phyloP scores from a whole-genome alignment of 345 rosid genomes.

The Gossypium ekmanianum region DNA sequence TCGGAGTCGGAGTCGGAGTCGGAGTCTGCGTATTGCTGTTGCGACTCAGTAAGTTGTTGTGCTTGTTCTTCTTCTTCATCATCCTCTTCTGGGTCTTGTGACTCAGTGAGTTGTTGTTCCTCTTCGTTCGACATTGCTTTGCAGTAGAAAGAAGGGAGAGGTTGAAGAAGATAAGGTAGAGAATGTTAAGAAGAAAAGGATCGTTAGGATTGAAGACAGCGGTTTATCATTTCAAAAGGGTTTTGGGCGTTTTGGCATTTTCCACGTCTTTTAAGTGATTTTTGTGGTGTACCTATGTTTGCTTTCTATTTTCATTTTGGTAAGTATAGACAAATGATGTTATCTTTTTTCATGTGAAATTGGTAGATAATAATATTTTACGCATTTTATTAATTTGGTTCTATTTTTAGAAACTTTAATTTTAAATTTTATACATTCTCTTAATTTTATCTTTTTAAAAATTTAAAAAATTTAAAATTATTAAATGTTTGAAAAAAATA shows the following conservation, averaged over 20 bases:
- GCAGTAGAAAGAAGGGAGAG: conserved; percentile 14
- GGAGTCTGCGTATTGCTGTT: conserved; percentile 16
- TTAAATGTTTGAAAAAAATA: no score
- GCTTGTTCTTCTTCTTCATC: conserved; percentile 4
- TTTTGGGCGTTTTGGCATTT: conserved; percentile 7
- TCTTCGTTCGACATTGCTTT: conserved; percentile 39
- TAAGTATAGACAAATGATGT: no score
- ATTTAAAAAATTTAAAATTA: no score
- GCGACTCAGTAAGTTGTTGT: conserved; percentile 10
- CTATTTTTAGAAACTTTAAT: no score
- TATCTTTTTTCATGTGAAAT: no score
- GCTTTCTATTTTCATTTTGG: no score
- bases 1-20: conserved; percentile 25
- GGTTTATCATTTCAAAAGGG: conserved; percentile 11
- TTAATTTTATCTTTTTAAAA: no score
- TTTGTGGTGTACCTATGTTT: no score
- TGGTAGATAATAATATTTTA: no score
- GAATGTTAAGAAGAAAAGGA: not conserved
- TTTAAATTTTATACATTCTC: no score
- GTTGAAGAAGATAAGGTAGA: conserved; percentile 16
- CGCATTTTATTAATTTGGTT: no score
- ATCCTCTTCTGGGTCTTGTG: conserved; percentile 10
- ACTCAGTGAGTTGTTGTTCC: conserved; percentile 26
- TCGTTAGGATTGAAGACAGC: not conserved
- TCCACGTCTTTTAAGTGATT: not conserved